These are phyloP conservation scores for Pseudocercospora eumusae DNA, from an alignment of 2,329 filamentous ascomycete genomes.

Conservation along the genomic window DNA sequence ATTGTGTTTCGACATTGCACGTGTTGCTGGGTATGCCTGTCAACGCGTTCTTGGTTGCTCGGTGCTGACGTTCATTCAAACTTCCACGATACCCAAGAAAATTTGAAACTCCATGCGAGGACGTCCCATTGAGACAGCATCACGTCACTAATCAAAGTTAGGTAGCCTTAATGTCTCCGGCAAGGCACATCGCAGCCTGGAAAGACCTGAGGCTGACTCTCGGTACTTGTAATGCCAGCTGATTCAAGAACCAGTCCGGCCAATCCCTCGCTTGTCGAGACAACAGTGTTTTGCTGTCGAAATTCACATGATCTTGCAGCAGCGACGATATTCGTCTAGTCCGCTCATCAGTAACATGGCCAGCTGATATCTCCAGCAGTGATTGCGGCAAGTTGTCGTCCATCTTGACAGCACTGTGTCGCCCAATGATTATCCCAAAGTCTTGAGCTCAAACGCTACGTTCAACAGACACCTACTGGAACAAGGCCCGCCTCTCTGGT, in stretches of 20 bases:
- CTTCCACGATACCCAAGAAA: background rate
- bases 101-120: background rate
- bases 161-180: background rate
- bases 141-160: background rate
- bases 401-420: no score
- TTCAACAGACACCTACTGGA: no score
- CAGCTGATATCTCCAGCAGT: no score
- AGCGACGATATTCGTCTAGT: background rate
- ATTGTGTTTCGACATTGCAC: slow-evolving; percentile 2
- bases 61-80: slow-evolving; percentile 4
- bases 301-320: background rate
- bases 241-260: background rate
- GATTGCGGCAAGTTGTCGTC: no score
- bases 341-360: no score
- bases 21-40: slow-evolving; percentile 2
- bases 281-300: background rate
- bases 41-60: background rate
- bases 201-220: background rate
- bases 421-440: no score
- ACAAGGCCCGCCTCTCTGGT: no score
- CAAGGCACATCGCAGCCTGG: background rate
- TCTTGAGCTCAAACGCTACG: no score
- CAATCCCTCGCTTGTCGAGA: background rate
- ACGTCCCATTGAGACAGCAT: background rate
- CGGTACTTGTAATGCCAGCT: background rate